Evolutionary conservation across 176 grass and related monocot genomes (phyloP), one percentile per base, ranked within the genome.

Genomic region (Themeda triandra): DNA sequence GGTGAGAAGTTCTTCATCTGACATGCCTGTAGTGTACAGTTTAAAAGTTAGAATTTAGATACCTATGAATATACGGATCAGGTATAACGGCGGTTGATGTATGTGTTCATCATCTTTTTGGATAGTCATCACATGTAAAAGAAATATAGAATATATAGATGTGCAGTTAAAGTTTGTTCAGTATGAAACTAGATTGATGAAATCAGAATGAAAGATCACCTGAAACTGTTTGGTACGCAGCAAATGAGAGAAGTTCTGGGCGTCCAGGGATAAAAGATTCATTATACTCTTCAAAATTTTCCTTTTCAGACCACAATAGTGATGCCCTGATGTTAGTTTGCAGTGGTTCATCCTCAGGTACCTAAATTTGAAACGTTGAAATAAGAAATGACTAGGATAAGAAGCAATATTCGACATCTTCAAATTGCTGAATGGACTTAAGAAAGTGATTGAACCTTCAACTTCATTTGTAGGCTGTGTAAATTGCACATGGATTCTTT

Each of bases 271-370:
- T 91, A 86, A 94, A 95, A 84, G 63, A 67, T 71, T 93, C 86
- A 44, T 77, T 82, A 31, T 86, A 90, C 67, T 58, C 81, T 63
- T 89, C 76, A 31, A 69, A 88, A 58, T 6, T 41, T 78, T 90
- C 87, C 74, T 81, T 98, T 54, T 98, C 82, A 41, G 93, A 92
- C 93, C 93, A 98, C 66, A 88, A n/a, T 63, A 98, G 87, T 85
- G 93, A 98, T 18, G 73, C 89, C 70, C 85, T 98, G 64, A 89
- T 95, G 69, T 82, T 88, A 39, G 96, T 98, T 95, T 98, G 93
- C 85, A 98, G 78, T 13, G 84, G 76, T 87, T 98, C 96, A 76
- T 92, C 81, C 83, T 93, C 89, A 32, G 91, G 87, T 54, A 86
- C 87, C 96, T 98, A 83, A 73, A 76, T 77, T 82, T 58, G 60